Percentiles rank a stretch among this genome's conserved stretches.
Evolutionary conservation across 768 basidiomycete species (phyloP).

Genomic region (Phylloporus sp.): DNA sequence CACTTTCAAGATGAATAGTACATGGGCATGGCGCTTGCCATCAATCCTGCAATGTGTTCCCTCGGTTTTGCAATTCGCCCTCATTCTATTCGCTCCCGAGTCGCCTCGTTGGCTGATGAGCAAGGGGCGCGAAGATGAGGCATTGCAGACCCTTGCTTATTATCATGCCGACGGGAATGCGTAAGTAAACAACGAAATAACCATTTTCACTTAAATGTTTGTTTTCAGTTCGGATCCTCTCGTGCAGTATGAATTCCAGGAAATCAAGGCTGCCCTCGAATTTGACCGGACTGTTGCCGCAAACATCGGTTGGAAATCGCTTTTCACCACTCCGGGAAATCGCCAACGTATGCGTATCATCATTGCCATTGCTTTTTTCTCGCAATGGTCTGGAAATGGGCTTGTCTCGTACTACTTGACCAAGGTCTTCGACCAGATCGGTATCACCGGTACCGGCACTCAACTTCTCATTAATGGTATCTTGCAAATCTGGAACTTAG

Average conservation of each 20-base stretch:
- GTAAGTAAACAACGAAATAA: no score
- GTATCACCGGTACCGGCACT: no score
- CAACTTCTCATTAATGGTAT: no score
- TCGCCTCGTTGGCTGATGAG: slow-evolving; percentile 36
- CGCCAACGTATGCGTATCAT: slow-evolving; percentile 34
- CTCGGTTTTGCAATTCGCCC: slow-evolving; percentile 8
- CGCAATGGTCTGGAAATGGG: slow-evolving; percentile 55
- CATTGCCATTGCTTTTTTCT: slow-evolving; percentile 54
- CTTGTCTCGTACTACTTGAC: slow-evolving; percentile 15
- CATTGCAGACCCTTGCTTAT: slow-evolving; percentile 34
- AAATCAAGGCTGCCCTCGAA: slow-evolving; percentile 54
- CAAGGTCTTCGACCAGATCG: not conserved
- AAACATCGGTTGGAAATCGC: slow-evolving; percentile 39
- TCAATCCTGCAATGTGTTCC: slow-evolving; percentile 13
- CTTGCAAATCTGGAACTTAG: slow-evolving; percentile 50
- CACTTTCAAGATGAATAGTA: slow-evolving; percentile 10
- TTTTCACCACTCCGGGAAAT: slow-evolving; percentile 49
- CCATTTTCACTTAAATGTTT: not conserved
- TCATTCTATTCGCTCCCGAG: slow-evolving; percentile 33
- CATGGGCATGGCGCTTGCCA: slow-evolving; percentile 18
- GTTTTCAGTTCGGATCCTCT: not conserved
- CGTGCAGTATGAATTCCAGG: slow-evolving; percentile 56
- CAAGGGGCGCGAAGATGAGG: slow-evolving; percentile 33
- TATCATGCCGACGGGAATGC: slow-evolving; percentile 40
- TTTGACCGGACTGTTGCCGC: slow-evolving; percentile 39